Conservation (phyloP, 495 filamentous ascomycete genomes). For the Aspergillus saccharolyticus region DNA sequence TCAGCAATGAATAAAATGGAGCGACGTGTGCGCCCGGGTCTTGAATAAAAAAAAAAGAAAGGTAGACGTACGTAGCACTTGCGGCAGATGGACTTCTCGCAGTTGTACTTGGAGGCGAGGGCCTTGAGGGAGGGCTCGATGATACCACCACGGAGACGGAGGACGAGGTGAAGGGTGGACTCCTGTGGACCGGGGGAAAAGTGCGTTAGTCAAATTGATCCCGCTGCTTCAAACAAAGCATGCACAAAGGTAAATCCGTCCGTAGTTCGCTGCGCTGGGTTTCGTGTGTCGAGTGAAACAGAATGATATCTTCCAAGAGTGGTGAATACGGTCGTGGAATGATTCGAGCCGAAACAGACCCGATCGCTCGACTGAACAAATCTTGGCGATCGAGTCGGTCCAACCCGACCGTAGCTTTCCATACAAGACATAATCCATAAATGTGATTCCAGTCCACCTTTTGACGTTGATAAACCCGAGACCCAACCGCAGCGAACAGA, state of each 20-base stretch:
- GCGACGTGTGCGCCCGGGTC: neutral
- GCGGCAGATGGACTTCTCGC: constrained; percentile 99
- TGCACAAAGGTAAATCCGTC: neutral
- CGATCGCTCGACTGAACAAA: neutral
- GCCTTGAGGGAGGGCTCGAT: constrained; percentile 99
- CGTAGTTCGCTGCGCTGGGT: neutral
- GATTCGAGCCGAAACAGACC: neutral
- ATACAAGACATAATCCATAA: neutral
- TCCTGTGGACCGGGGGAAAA: constrained; percentile 52
- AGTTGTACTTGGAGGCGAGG: constrained; percentile 98
- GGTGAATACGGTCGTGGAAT: neutral
- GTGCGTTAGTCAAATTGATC: neutral
- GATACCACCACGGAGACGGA: constrained; percentile 98
- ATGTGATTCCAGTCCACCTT: neutral
- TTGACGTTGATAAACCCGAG: neutral
- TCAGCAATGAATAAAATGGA: constrained; percentile 15
- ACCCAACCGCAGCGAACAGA: neutral
- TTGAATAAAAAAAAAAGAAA: too few relatives aligned
- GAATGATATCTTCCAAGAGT: too few relatives aligned
- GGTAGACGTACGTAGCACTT: constrained; percentile 85
- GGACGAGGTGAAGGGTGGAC: constrained; percentile 97
- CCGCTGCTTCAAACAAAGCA: too few relatives aligned
- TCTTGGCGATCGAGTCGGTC: neutral
- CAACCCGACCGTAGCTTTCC: neutral
- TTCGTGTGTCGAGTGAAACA: too few relatives aligned